Evolutionary conservation across 345 rosid species (phyloP).

Genomic region (Eucalyptus brandiana): DNA sequence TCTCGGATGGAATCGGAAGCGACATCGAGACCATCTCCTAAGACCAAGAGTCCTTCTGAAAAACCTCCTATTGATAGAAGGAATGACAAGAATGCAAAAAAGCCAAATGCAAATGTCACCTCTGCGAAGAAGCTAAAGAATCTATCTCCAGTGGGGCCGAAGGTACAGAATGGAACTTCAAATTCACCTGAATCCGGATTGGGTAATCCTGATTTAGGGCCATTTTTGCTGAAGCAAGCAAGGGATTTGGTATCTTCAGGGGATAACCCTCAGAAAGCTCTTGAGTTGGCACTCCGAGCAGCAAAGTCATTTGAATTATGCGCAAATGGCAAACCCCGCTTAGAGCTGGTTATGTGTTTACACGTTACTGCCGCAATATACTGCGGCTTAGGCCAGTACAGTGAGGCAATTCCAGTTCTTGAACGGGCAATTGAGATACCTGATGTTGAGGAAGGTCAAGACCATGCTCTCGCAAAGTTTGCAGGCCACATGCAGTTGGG

Average conservation of each 20-base stretch:
- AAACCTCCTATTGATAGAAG: conserved; percentile 28
- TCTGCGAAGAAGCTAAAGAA: conserved; percentile 30
- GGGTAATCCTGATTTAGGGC: conserved; percentile 56
- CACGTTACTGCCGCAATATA: conserved; percentile 81
- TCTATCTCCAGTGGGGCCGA: conserved; percentile 6
- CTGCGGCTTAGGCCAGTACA: conserved; percentile 64
- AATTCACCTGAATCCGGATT: conserved; percentile 21
- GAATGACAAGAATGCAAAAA: conserved; percentile 23
- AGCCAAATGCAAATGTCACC: conserved; percentile 14
- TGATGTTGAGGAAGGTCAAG: conserved; percentile 48
- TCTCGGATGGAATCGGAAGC: conserved; percentile 10
- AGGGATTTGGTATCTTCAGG: conserved; percentile 64
- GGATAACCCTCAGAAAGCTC: conserved; percentile 58
- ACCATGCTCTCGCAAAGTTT: conserved; percentile 82
- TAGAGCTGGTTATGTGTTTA: conserved; percentile 76
- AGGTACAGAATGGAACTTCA: conserved; percentile 35
- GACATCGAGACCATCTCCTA: conserved; percentile 17
- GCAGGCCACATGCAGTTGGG: conserved; percentile 94
- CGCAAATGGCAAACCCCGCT: conserved; percentile 46
- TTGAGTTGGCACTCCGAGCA: conserved; percentile 65
- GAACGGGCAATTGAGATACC: conserved; percentile 73
- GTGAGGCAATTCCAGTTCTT: conserved; percentile 72
- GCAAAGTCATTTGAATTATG: conserved; percentile 58
- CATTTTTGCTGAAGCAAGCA: conserved; percentile 63
- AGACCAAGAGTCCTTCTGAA: conserved; percentile 21